phyloP scores from a whole-genome alignment of 495 filamentous ascomycete species.

The Hyphodiscus hymeniophilus region DNA sequence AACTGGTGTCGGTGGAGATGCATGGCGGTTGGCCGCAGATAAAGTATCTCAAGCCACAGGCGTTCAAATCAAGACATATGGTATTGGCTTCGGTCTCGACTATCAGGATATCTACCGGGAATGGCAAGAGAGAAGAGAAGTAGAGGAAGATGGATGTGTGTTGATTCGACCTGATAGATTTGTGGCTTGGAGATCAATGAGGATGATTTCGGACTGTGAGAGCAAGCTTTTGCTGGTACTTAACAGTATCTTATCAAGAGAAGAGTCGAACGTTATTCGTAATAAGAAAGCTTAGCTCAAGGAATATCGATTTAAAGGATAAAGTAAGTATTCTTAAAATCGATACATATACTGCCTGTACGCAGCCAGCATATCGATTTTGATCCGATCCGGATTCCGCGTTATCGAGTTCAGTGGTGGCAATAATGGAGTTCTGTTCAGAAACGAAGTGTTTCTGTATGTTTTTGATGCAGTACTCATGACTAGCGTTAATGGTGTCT shows the following conservation, averaged over 20 bases:
- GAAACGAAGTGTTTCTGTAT: slow-evolving; percentile 19
- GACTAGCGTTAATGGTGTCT: slow-evolving; percentile 35
- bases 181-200: slow-evolving; percentile 29
- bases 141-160: slow-evolving; percentile 41
- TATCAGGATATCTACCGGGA: slow-evolving; percentile 44
- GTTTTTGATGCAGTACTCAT: slow-evolving; percentile 44
- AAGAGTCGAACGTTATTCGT: background rate
- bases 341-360: slow-evolving; percentile 35
- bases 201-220: slow-evolving; percentile 16
- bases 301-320: no score
- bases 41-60: slow-evolving; percentile 24
- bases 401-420: slow-evolving; percentile 52
- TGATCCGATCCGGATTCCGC: slow-evolving; percentile 49
- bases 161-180: slow-evolving; percentile 39
- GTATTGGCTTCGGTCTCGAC: slow-evolving; percentile 38
- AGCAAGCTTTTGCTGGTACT: slow-evolving; percentile 23
- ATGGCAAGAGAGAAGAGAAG: slow-evolving; percentile 33
- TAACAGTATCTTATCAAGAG: slow-evolving; percentile 4
- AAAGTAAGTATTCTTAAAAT: no score
- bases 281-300: no score
- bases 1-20: slow-evolving; percentile 37
- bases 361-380: slow-evolving; percentile 40
- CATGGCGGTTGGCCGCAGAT: slow-evolving; percentile 36
- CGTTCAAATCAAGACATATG: slow-evolving; percentile 33
- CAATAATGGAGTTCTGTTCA: slow-evolving; percentile 28